Percentiles rank a stretch among this genome's conserved stretches.
These are phyloP conservation scores for Pascua guehoae DNA, from an alignment of 1,284 basidiomycete genomes.

Conservation along the genomic window DNA sequence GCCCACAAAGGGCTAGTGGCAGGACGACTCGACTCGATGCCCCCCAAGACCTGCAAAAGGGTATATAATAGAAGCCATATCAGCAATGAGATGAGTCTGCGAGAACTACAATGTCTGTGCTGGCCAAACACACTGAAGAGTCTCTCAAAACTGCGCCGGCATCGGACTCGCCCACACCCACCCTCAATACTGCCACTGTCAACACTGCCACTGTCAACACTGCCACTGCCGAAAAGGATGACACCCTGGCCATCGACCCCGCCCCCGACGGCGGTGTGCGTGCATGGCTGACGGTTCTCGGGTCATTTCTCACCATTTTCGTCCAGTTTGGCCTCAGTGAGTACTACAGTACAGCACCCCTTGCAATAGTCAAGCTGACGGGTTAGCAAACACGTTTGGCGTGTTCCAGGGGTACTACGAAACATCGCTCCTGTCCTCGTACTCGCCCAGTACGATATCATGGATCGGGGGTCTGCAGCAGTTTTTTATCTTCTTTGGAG, in stretches of 20 bases:
- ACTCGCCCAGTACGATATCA: conserved; percentile 43
- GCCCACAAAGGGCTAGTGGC: no score
- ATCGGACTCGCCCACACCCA: no score
- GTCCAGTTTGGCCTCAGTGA: conserved; percentile 14
- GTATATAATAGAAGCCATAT: no score
- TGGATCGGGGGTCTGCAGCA: conserved; percentile 70
- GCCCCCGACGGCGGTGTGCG: conserved; percentile 8
- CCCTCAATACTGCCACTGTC: no score
- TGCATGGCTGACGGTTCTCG: conserved; percentile 11
- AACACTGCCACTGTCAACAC: no score
- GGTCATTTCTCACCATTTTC: conserved; percentile 8
- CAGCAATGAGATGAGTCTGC: no score
- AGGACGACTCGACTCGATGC: no score
- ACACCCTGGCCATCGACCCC: not conserved
- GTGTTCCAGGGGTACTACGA: conserved; percentile 34
- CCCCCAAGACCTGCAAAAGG: no score
- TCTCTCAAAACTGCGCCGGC: no score
- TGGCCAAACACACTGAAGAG: no score
- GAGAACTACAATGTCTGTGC: no score
- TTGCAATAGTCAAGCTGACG: not conserved
- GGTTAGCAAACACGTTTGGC: conserved; percentile 27
- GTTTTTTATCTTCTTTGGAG: conserved; percentile 51
- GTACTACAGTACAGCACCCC: not conserved
- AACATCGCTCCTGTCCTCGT: conserved; percentile 14
- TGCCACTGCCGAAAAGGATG: no score